Base-by-base conservation (phyloP, 176 grass and related monocot genomes). In the Hordeum marinum region DNA sequence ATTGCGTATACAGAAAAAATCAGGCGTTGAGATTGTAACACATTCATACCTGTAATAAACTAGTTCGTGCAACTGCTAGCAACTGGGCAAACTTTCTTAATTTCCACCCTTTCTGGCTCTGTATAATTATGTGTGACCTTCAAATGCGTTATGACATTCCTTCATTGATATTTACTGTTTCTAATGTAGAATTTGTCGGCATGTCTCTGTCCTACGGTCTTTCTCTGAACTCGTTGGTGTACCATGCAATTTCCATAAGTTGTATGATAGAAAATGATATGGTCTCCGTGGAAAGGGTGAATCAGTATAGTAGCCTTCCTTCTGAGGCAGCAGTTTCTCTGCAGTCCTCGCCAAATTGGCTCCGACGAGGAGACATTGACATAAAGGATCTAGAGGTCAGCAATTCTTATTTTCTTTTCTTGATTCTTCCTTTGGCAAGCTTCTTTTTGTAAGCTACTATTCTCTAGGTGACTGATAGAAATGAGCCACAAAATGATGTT, bases 161-260 rank as follows among this genome's bases (percentile, higher is more conserved):
- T 11, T 80, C 23, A 68, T 36, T 68, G 63, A 55, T 23, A 54
- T 54, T 41, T 81, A 36, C 11, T 54, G 20, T 77, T 66, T 46
- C 1, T 77, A 39, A 32, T 94, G 86, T 87, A 97, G 95, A 97
- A 63, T 97, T 80, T 77, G 95, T 95, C 2, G 95, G 95, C 73
- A 84, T 98, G 71, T 98, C 95, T 83, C 89, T 98, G 65, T 98
- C 90, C 0, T 98, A 95, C 25, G 95, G 95, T 46, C 89, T 98
- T 37, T 91, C 95, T 82, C 95, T 98, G 61, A 98, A 98, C 66
- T 80, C 81, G 52, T 84, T 86, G 42, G 76, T 98, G 11, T 98
- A 91, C 78, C 91, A 75, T 77, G 75, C 90, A 43, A 82, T 90
- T 79, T 88, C 82, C 79, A 50, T 98, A 18, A 98, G 89, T 63